Percentiles rank a stretch among this genome's conserved stretches.
These are phyloP conservation scores for Cercospora sp. DNA, from an alignment of 2,329 filamentous ascomycete species.

Conservation along the genomic window DNA sequence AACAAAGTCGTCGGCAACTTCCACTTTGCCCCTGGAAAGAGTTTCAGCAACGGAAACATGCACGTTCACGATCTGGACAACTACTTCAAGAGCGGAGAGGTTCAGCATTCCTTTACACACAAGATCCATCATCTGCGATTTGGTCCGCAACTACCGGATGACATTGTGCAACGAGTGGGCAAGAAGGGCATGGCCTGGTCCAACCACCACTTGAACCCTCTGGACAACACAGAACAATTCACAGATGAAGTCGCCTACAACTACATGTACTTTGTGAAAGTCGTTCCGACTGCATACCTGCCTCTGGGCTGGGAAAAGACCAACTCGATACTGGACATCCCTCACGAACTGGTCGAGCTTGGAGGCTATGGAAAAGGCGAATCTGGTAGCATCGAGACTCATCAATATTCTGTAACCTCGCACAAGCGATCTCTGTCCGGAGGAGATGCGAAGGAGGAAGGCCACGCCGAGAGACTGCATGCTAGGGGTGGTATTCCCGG, in stretches of 20 bases:
- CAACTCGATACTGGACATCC: conserved; percentile 39
- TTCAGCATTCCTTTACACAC: conserved; percentile 83
- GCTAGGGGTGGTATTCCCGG: conserved; percentile 90
- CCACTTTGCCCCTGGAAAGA: conserved; percentile 93
- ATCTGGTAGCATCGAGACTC: conserved; percentile 84
- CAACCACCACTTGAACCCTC: conserved; percentile 87
- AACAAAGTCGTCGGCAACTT: conserved; percentile 99
- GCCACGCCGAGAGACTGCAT: conserved; percentile 88
- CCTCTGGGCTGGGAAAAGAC: conserved; percentile 82
- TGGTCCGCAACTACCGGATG: conserved; percentile 82
- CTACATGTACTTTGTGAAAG: conserved; percentile 99
- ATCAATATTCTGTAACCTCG: conserved; percentile 97
- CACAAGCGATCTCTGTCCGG: conserved; percentile 86
- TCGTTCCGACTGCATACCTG: conserved; percentile 92
- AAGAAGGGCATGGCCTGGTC: conserved; percentile 66
- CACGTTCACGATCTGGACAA: conserved; percentile 97
- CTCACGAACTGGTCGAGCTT: conserved; percentile 58
- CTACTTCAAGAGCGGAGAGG: conserved; percentile 73
- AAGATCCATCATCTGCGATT: conserved; percentile 86
- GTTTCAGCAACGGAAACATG: conserved; percentile 94
- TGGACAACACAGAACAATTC: conserved; percentile 75
- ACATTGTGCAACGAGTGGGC: conserved; percentile 64
- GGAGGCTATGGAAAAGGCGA: conserved; percentile 66
- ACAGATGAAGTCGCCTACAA: conserved; percentile 85
- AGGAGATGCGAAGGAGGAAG: conserved; percentile 80